Conservation (phyloP, 2,329 filamentous ascomycete genomes). For the Arthrobotrys sphaeroides region DNA sequence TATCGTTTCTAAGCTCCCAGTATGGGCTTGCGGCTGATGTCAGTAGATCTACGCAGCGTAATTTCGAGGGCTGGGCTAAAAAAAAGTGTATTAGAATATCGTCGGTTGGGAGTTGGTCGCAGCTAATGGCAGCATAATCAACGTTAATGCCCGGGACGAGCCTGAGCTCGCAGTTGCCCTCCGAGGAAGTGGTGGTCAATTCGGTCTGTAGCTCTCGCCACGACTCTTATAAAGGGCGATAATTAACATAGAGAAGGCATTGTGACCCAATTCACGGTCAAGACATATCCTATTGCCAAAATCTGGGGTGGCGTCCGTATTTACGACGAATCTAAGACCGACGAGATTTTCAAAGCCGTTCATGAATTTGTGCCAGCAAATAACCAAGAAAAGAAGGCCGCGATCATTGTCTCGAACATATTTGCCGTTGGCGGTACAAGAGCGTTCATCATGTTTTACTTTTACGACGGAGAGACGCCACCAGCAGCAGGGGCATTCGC, state of each 20-base stretch:
- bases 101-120: neutral
- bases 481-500: neutral
- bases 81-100: neutral
- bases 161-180: neutral
- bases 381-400: neutral
- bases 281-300: neutral
- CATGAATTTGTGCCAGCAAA: neutral
- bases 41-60: neutral
- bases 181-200: neutral
- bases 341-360: neutral
- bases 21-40: neutral
- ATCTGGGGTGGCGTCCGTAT: constrained; percentile 1
- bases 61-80: neutral
- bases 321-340: neutral
- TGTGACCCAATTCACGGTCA: neutral
- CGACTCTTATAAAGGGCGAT: neutral
- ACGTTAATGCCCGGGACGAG: neutral
- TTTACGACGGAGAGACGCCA: neutral
- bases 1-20: neutral
- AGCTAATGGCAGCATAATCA: neutral
- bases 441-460: neutral
- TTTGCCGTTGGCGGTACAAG: neutral
- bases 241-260: neutral
- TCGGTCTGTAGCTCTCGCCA: neutral
- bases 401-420: neutral